Conservation (phyloP, 176 grass and related monocot species). For the Alloteropsis semialata region DNA sequence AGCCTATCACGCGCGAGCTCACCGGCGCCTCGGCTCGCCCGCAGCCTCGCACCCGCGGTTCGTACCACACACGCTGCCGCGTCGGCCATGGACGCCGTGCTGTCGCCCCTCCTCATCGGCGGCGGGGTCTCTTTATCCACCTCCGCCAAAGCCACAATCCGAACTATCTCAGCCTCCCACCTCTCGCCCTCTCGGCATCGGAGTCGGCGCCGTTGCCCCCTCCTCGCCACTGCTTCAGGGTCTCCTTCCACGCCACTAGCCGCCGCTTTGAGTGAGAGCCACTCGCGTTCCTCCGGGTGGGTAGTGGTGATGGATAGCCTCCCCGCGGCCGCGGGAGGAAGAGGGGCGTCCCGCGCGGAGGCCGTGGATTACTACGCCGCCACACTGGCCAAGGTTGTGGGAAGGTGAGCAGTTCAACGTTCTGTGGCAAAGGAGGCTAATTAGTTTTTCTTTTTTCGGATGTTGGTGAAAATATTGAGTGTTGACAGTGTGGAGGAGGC, state of each 20-base stretch:
- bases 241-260: conserved; percentile 2
- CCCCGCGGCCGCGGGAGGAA: not conserved
- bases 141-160: not conserved
- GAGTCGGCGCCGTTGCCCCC: not conserved
- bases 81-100: conserved; percentile 36
- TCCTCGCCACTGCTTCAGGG: conserved; percentile 22
- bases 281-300: conserved; percentile 39
- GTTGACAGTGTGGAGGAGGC: conserved; percentile 68
- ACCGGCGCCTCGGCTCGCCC: not conserved
- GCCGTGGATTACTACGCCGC: conserved; percentile 72
- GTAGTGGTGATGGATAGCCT: conserved; percentile 57
- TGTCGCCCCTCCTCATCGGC: not conserved
- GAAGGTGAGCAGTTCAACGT: conserved; percentile 36
- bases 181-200: not conserved
- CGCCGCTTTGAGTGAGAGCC: not conserved
- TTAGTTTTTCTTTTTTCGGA: too few relatives aligned
- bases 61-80: not conserved
- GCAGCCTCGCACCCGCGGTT: not conserved
- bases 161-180: not conserved
- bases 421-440: not conserved
- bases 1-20: too few relatives aligned
- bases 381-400: conserved; percentile 56
- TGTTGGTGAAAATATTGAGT: too few relatives aligned
- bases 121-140: not conserved
- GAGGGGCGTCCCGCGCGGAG: conserved; percentile 46